Conservation (phyloP, 495 filamentous ascomycete genomes). For the Penicillium riverlandense region DNA sequence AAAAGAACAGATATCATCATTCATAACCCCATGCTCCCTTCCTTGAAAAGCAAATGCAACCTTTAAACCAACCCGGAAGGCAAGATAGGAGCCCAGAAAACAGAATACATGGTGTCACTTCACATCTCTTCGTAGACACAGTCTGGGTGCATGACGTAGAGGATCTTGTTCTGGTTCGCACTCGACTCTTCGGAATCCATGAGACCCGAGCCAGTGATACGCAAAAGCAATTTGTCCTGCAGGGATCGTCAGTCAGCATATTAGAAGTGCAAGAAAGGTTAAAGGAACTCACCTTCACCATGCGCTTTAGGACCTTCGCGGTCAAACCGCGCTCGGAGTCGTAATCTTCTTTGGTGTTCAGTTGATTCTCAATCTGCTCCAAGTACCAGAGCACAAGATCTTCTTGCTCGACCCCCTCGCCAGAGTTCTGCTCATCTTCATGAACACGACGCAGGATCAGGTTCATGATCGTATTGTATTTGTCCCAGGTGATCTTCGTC, state of each 20-base stretch:
- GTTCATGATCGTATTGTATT: conserved; percentile 87
- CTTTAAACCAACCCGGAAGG: conserved; percentile 10
- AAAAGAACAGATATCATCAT: conserved; percentile 26
- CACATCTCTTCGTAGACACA: conserved; percentile 70
- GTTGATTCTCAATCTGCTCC: conserved; percentile 82
- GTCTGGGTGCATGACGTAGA: conserved; percentile 94
- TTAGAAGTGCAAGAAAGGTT: background rate
- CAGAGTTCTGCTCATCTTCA: conserved; percentile 60
- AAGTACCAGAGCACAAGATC: conserved; percentile 87
- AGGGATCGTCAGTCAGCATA: background rate
- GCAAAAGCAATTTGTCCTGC: conserved; percentile 90
- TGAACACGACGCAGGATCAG: conserved; percentile 73
- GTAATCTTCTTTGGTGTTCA: conserved; percentile 73
- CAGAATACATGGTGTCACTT: background rate
- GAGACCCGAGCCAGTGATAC: conserved; percentile 72
- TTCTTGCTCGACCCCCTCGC: conserved; percentile 87
- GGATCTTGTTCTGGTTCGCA: conserved; percentile 44
- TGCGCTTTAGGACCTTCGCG: conserved; percentile 87
- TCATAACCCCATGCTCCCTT: conserved; percentile 23
- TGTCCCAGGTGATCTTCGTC: conserved; percentile 92
- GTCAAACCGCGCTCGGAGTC: conserved; percentile 66
- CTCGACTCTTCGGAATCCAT: conserved; percentile 46
- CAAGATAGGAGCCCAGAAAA: conserved; percentile 1
- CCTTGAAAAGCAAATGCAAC: conserved; percentile 17
- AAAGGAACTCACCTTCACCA: conserved; percentile 74